Base-by-base conservation (phyloP, 441 rosid species). In the Adansonia rubrostipa region DNA sequence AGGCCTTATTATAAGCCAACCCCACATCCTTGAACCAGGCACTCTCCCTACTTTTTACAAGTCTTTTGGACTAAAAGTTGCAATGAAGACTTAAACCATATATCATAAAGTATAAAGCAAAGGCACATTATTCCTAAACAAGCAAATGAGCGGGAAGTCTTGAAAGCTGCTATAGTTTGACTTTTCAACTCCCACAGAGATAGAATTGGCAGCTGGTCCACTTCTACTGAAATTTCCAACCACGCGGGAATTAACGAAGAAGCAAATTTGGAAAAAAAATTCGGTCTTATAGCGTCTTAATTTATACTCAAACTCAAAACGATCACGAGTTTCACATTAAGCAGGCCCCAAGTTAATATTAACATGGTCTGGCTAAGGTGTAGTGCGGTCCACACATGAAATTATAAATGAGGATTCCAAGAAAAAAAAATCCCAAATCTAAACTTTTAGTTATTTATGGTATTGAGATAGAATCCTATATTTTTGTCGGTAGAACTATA, bases 111-210 rank as follows among this genome's bases (percentile, higher is more conserved):
- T 58, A 58, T 3, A 3, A 58, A 58, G 63, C 63, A 9, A 58
- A 58, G 63, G 63, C 33, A 20, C 63, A 9, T 58, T 1, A 58
- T 9, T 58, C 10, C 33, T 58, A 15, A 0, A 53, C 57, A 53
- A 53, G 57, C 57, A 13, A 53, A 17, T 51, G 7, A 13, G 17
- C n/a, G 9, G 19, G 60, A 56, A 13, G 9, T 6, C n/a, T n/a
- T 36, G 60, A 54, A 54, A 54, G 20, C 70, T 40, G 48, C 50
- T 42, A 8, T 44, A 66, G 48, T 44, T 65, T 67, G 33, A 68
- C 72, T 36, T 4, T 68, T 45, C 54, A 68, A 45, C n/a, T 42
- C 24, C 17, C 33, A 19, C 3, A 89, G 87, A 81, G 42, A 36
- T 0, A 36, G 42, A 36, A 36, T 36, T 36, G 42, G 42, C 42